Base-by-base conservation (phyloP, 345 rosid species). In the Schrenkiella parvula region DNA sequence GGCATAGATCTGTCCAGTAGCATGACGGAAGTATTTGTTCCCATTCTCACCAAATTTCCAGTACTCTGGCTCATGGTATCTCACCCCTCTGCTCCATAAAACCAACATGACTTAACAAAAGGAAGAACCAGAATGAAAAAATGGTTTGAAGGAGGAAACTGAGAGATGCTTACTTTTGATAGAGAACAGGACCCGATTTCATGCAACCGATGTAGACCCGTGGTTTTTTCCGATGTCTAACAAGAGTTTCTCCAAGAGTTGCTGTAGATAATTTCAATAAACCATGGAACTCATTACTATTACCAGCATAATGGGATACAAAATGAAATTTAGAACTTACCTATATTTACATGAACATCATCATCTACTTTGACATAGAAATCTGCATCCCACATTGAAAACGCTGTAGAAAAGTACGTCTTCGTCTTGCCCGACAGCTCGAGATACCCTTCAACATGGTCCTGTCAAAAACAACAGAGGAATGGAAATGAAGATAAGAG, bases 371-470 rank as follows among this genome's bases (percentile, higher is more conserved):
- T 95, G 71, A 89, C 90, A 66, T 89, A 95, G 79, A 91, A 95
- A 72, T 95, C 96, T 46, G 99, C 99, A 83, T 95, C 96, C 98
- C 98, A 95, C 73, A 77, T 64, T 46, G 92, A 41, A 73, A 86
- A 90, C 10, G 98, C 97, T 8, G 98, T 87, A 44, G 98, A 92
- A 70, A 95, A 95, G 76, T 91, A 95, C 50, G 76, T 89, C 85
- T 89, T 95, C 2, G 98, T 95, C 86, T 95, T 92, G 72, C 97
- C 97, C 15, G 97, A 95, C 85, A 95, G 81, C 81, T 95, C 99
- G 4, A 89, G 89, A 75, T 95, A 95, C 61, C 99, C 98, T 85
- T 95, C 99, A 11, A 89, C 96, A 70, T 95, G 99, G 29, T 95
- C 97, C 99, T 95, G 88, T 53, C 23, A 53, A 62, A 52, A 61